Base-by-base conservation (phyloP, 106 monocot species). In the Acorus calamus region DNA sequence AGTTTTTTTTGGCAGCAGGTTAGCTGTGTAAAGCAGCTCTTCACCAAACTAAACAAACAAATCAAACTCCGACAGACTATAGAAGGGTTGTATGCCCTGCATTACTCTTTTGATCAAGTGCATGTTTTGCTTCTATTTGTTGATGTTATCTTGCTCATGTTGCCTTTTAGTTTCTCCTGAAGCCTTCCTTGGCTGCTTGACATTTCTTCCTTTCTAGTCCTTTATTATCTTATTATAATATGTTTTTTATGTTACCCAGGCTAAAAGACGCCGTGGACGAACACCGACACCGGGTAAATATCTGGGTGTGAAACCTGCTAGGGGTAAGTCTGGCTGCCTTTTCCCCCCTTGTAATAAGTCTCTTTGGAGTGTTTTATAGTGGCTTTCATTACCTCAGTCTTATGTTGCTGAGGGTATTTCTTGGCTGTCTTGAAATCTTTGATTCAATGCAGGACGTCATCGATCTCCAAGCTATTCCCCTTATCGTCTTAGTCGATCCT, bases 211-310 rank as follows among this genome's bases (percentile, higher is more conserved):
- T 11, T 55, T 44, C 8, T 7, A 2, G 8, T 43, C 3, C 42
- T 52, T 54, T 0, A 10, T 54, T 3, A 42, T 2, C 7, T 4
- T 14, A 6, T 8, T 44, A 8, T 4, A 28, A 47, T 44, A 14
- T 52, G 9, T 7, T 49, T 59, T 11, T 13, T 55, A 44, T 4
- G 14, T 55, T 44, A 7, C 51, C 8, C 78, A 86, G 90, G 86
- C 90, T 2, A 91, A 56, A 68, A 75, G 86, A 46, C 51, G 80
- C 13, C 70, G 86, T 0, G 91, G 91, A 3, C 58, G 91, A 63
- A 91, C 91, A 4, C 91, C 91, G 10, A 91, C 91, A 2, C 91
- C 91, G 28, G 86, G 86, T 0, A 77, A 74, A 11, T 91, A 91
- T 51, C 86, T 86, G 63, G 91, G 91, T 46, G 46, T 49, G 50